These are phyloP conservation scores for Phytophthora nicotianae DNA, from an alignment of 352 stramenopile genomes.

Conservation along the genomic window DNA sequence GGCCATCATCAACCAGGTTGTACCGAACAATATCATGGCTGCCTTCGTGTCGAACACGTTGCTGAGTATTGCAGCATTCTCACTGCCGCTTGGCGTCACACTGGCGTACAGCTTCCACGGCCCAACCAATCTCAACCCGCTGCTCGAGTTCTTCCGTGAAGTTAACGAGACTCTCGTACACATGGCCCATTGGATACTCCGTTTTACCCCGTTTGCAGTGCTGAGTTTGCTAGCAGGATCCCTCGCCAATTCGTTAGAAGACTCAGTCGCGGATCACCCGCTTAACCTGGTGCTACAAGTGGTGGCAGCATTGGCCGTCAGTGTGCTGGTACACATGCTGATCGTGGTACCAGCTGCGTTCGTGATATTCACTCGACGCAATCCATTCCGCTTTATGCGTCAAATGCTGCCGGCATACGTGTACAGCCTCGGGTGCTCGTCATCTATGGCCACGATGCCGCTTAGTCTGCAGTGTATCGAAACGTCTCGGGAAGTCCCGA, in stretches of 20 bases:
- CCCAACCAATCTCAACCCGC: conserved; percentile 68
- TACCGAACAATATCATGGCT: conserved; percentile 76
- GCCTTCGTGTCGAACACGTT: conserved; percentile 71
- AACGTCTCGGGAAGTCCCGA: conserved; percentile 53
- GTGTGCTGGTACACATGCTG: conserved; percentile 64
- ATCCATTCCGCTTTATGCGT: conserved; percentile 76
- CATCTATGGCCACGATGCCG: conserved; percentile 73
- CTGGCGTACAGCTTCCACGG: conserved; percentile 76
- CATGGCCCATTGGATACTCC: conserved; percentile 76
- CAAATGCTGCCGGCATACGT: conserved; percentile 75
- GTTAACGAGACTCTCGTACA: conserved; percentile 80
- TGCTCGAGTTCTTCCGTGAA: conserved; percentile 81
- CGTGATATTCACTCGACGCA: conserved; percentile 57
- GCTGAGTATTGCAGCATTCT: conserved; percentile 75
- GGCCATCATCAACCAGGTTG: conserved; percentile 58
- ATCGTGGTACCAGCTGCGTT: conserved; percentile 69
- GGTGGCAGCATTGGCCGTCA: conserved; percentile 43
- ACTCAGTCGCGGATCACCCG: conserved; percentile 47
- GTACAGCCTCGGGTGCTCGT: conserved; percentile 74
- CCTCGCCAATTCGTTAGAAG: conserved; percentile 50
- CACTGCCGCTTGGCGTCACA: conserved; percentile 63
- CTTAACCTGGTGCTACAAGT: conserved; percentile 53
- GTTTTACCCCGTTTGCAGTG: conserved; percentile 76
- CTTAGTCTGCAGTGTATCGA: conserved; percentile 71
- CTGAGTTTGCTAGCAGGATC: conserved; percentile 72